phyloP scores from a whole-genome alignment of 2,329 filamentous ascomycete species.

The Aureobasidium vineae region DNA sequence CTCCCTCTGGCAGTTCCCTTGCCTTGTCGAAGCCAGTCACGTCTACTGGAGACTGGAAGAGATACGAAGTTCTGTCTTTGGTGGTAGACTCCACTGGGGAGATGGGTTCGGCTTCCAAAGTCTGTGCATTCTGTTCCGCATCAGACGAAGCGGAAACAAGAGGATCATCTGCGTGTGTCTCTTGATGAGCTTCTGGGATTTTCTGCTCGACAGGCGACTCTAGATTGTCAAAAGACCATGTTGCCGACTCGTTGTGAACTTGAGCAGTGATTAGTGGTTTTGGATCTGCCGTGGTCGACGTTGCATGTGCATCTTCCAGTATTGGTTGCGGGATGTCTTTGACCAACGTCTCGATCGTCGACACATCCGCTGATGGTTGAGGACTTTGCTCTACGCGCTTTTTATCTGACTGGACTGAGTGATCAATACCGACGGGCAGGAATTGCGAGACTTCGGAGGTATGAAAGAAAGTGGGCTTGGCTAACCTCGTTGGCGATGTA shows the following conservation, averaged over 20 bases:
- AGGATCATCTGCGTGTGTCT: background rate
- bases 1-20: background rate
- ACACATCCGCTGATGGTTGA: background rate
- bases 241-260: background rate
- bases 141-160: background rate
- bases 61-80: conserved; percentile 48
- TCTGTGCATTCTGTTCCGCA: background rate
- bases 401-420: conserved; percentile 1
- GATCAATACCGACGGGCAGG: conserved; percentile 30
- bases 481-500: conserved; percentile 1
- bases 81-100: conserved; percentile 45
- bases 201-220: background rate
- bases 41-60: conserved; percentile 47
- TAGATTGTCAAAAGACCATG: conserved; percentile 22
- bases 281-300: background rate
- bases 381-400: background rate
- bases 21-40: background rate
- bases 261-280: too few species aligned
- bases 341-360: background rate
- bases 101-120: conserved; percentile 29
- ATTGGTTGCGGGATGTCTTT: background rate
- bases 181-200: background rate
- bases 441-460: conserved; percentile 35
- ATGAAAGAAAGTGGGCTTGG: conserved; percentile 28
- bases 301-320: background rate